Conservation (phyloP, 2,329 filamentous ascomycete genomes). For the Talaromyces sp. region DNA sequence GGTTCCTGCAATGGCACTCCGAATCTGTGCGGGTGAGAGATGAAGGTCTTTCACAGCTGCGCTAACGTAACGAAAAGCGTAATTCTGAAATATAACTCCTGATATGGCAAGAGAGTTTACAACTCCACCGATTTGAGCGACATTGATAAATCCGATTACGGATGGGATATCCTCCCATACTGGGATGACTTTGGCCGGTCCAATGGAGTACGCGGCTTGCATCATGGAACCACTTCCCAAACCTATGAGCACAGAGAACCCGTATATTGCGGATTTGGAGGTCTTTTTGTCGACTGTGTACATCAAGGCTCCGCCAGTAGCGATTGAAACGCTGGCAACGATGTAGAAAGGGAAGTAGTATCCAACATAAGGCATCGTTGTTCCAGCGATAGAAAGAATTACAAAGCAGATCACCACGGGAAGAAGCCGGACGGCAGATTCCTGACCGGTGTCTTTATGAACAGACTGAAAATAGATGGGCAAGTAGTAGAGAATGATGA, state of each 20-base stretch:
- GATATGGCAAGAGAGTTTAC: background rate
- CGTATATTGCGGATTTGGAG: background rate
- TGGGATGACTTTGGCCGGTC: constrained; percentile 30
- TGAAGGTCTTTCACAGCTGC: background rate
- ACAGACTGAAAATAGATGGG: background rate
- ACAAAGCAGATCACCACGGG: background rate
- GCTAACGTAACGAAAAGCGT: background rate
- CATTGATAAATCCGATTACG: background rate
- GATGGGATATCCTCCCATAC: background rate
- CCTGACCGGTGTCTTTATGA: background rate
- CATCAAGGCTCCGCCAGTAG: background rate
- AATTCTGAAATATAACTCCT: background rate
- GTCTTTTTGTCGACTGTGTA: background rate
- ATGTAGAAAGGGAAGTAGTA: background rate
- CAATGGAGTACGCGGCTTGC: constrained; percentile 34
- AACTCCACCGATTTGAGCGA: background rate
- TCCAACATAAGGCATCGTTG: background rate
- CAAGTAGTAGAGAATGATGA: background rate
- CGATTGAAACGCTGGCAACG: background rate
- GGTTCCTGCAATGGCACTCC: background rate
- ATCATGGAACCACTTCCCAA: constrained; percentile 38
- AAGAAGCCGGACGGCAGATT: background rate
- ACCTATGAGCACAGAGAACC: background rate
- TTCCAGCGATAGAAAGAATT: background rate
- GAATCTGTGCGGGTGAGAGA: background rate